Evolutionary conservation across 257 asterid genomes (phyloP), one percentile per base, ranked within the genome.

Genomic region (Plantago ovata): DNA sequence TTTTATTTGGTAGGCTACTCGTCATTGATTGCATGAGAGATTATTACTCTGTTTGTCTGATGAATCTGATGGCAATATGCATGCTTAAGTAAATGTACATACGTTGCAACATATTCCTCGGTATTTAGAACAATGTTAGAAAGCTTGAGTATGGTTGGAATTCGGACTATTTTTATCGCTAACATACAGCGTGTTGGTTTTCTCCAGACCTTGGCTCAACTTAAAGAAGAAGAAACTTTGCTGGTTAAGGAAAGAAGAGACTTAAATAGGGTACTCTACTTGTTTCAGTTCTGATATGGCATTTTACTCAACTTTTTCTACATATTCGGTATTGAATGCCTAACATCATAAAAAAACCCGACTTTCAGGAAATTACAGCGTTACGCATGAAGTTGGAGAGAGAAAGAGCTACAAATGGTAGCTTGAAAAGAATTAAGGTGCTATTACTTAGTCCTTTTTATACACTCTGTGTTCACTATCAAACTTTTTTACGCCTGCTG

Each of bases 371-470:
- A 69, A 46, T 89, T 74, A 65, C 71, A 24, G 61, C 78, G 2
- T 38, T 80, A 38, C 75, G 78, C 22, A 13, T 39, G 61, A 70
- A 64, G 32, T 67, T 82, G 81, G 95, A 79, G 69, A 77, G 67
- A 28, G 76, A 78, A 66, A 77, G 72, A 60, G 71, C 76, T 54
- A 65, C 53, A 22, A 81, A 81, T 61, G 79, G 62, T 41, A 77
- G 74, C 36, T 76, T 82, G 66, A 87, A 87, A 79, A 81, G 74
- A 68, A 75, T 70, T 59, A 86, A 86, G 94, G 97, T 89, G 61
- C 61, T 46, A 48, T 51, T 64, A 15, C 20, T 54, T 36, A 3
- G n/a, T 16, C 22, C 19, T 33, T 54, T 22, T 18, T 54, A 7
- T 14, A 32, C 7, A 44, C 18, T 45, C 32, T 46, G 13, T 9